Percentiles rank a stretch among this genome's conserved stretches.
These are phyloP conservation scores for Pleurotus ostreatus DNA, from an alignment of 768 basidiomycete genomes.

Conservation along the genomic window DNA sequence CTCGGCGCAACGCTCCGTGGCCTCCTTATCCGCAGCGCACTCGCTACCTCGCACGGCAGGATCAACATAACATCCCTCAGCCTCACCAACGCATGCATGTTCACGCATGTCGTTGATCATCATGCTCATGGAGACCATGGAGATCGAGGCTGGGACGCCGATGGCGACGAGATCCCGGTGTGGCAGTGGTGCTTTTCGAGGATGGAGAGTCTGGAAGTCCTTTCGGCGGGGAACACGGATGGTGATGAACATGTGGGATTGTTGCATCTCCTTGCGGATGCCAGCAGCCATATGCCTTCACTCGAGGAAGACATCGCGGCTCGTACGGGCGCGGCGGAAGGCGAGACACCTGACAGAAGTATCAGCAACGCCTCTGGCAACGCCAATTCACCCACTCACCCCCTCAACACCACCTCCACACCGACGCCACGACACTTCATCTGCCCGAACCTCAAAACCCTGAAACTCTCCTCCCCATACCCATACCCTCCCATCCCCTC, in stretches of 20 bases:
- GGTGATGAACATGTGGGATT: conserved; percentile 1
- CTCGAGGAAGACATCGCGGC: conserved; percentile 1
- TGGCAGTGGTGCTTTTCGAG: conserved; percentile 8
- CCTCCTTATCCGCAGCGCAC: conserved; percentile 1
- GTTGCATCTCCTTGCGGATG: conserved; percentile 6
- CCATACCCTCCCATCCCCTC: neutral
- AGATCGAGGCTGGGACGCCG: neutral
- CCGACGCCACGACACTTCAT: neutral
- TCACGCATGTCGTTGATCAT: neutral
- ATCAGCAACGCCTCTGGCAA: no score
- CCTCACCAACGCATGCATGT: conserved; percentile 6
- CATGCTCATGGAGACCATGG: no score
- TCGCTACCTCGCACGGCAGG: neutral
- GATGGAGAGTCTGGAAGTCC: neutral
- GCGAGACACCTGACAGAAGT: neutral
- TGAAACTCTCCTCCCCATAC: neutral
- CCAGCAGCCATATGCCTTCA: conserved; percentile 1
- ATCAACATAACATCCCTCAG: conserved; percentile 1
- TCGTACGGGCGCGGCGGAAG: neutral
- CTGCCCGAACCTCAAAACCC: conserved; percentile 2
- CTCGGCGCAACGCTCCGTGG: conserved; percentile 3
- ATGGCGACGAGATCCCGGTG: conserved; percentile 5
- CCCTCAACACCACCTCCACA: no score
- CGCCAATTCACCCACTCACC: no score
- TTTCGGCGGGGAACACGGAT: neutral